Conservation (phyloP, 192 early-diverging fungal genomes). For the Chytriomyces confervae region DNA sequence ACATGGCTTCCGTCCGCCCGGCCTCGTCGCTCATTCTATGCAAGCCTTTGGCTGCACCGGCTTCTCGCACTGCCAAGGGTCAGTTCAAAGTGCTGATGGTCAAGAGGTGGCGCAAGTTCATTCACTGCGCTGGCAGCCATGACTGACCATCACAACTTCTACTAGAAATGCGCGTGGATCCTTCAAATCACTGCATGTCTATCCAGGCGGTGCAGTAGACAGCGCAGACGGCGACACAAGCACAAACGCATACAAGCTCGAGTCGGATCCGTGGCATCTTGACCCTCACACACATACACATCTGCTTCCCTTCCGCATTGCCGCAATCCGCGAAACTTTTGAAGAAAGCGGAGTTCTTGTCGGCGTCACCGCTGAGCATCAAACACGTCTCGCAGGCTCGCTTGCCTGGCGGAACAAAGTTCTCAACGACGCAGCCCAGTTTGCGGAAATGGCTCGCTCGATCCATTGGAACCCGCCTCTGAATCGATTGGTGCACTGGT, state of each 20-base stretch:
- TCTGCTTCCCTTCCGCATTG: background rate
- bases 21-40: slow-evolving; percentile 25
- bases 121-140: too few species aligned
- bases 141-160: background rate
- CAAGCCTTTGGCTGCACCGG: background rate
- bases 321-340: slow-evolving; percentile 65
- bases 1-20: background rate
- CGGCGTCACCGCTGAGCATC: slow-evolving; percentile 36
- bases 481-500: slow-evolving; percentile 61
- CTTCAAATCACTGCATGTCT: slow-evolving; percentile 47
- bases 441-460: slow-evolving; percentile 57
- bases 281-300: background rate
- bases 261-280: background rate
- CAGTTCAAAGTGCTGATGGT: slow-evolving; percentile 45
- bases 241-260: slow-evolving; percentile 2
- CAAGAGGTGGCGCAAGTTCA: slow-evolving; percentile 29
- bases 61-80: background rate
- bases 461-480: slow-evolving; percentile 31
- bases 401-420: slow-evolving; percentile 51
- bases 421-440: slow-evolving; percentile 53
- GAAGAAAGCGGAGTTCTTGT: slow-evolving; percentile 81
- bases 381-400: slow-evolving; percentile 32
- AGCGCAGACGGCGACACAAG: slow-evolving; percentile 12
- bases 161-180: slow-evolving; percentile 38
- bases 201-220: slow-evolving; percentile 50